Percentiles rank a stretch among this genome's conserved stretches.
phyloP scores from a whole-genome alignment of 768 basidiomycete genomes.

The Plicaturopsis crispa region DNA sequence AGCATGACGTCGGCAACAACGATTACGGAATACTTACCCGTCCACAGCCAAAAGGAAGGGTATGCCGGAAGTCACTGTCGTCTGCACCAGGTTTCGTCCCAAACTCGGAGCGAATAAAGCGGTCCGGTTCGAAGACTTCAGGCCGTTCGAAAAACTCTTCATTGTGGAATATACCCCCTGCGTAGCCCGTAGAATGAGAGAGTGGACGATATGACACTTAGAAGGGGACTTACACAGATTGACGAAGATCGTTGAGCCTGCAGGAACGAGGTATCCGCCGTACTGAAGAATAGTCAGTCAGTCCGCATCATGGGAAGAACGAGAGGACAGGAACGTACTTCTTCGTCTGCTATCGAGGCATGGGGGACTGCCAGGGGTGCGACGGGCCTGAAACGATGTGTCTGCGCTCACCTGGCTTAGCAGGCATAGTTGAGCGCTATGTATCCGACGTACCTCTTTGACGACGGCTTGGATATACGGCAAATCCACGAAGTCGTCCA shows the following conservation, averaged over 20 bases:
- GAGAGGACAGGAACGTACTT: slow-evolving; percentile 14
- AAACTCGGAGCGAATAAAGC: slow-evolving; percentile 8
- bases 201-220: background rate
- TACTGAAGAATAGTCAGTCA: too few relatives aligned
- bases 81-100: slow-evolving; percentile 10
- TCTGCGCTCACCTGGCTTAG: slow-evolving; percentile 3
- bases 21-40: slow-evolving; percentile 7
- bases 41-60: slow-evolving; percentile 12
- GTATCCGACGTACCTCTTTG: slow-evolving; percentile 14
- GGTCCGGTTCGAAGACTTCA: slow-evolving; percentile 7
- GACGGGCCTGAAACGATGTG: slow-evolving; percentile 13
- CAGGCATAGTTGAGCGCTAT: background rate
- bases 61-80: slow-evolving; percentile 7
- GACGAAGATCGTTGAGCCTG: slow-evolving; percentile 16
- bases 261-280: slow-evolving; percentile 6
- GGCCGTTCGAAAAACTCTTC: slow-evolving; percentile 7
- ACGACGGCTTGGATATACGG: slow-evolving; percentile 14
- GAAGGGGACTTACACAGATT: slow-evolving; percentile 11
- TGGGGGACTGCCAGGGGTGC: background rate
- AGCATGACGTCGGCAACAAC: background rate
- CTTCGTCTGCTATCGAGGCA: background rate
- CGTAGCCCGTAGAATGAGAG: background rate
- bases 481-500: slow-evolving; percentile 3
- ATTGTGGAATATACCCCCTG: slow-evolving; percentile 2
- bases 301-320: too few relatives aligned